Evolutionary conservation across 1,284 basidiomycete species (phyloP).

Genomic region (Rhodotorula sp.): DNA sequence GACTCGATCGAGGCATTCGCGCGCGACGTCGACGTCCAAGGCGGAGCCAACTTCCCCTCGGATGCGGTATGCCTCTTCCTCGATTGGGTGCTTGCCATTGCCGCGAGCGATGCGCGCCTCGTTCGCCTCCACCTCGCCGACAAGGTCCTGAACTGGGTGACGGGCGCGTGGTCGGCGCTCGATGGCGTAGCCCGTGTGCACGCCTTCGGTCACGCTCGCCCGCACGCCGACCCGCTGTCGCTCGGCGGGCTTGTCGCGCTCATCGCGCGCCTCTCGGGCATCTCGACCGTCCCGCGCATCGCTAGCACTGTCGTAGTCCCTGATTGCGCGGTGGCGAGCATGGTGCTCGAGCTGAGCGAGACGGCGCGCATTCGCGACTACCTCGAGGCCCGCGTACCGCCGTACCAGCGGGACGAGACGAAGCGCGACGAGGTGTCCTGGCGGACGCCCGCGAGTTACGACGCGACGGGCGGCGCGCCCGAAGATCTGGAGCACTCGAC

Average conservation of each 20-base stretch:
- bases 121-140: constrained; percentile 79
- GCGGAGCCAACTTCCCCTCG: constrained; percentile 74
- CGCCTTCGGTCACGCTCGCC: constrained; percentile 36
- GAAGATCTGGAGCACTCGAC: constrained; percentile 11
- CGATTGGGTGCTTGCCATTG: constrained; percentile 63
- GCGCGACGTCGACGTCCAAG: constrained; percentile 77
- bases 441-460: constrained; percentile 1
- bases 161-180: constrained; percentile 68
- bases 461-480: neutral
- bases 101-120: constrained; percentile 74
- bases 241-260: constrained; percentile 65
- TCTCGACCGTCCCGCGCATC: constrained; percentile 5
- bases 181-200: constrained; percentile 48
- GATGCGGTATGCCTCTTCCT: constrained; percentile 86
- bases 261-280: constrained; percentile 59
- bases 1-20: constrained; percentile 72
- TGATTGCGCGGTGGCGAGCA: constrained; percentile 62
- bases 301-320: constrained; percentile 31
- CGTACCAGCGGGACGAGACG: constrained; percentile 17
- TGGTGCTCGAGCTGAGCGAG: constrained; percentile 62
- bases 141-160: constrained; percentile 77
- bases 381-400: constrained; percentile 64
- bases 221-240: constrained; percentile 57
- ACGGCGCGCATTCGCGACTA: constrained; percentile 68
- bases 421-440: neutral